Conservation (phyloP, 1,139 yeast species). For the Hyphopichia fennica region DNA sequence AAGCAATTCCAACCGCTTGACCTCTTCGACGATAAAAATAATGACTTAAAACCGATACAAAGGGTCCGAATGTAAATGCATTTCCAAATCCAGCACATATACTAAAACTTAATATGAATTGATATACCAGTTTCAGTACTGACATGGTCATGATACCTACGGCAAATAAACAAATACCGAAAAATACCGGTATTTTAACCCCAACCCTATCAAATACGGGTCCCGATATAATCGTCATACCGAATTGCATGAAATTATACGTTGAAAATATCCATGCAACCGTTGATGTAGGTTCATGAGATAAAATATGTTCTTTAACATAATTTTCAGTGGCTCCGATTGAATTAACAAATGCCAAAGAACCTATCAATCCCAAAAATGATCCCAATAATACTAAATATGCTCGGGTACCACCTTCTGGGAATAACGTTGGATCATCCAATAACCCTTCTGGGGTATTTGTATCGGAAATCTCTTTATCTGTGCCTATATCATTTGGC, state of each 20-base stretch:
- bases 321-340: slow-evolving; percentile 30
- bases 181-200: slow-evolving; percentile 15
- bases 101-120: slow-evolving; percentile 24
- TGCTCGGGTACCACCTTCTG: slow-evolving; percentile 26
- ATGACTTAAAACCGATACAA: slow-evolving; percentile 24
- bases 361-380: slow-evolving; percentile 25
- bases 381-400: slow-evolving; percentile 22
- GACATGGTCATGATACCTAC: slow-evolving; percentile 26
- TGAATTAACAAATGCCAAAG: slow-evolving; percentile 27
- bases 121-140: slow-evolving; percentile 20
- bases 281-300: slow-evolving; percentile 18
- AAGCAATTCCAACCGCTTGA: slow-evolving; percentile 24
- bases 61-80: slow-evolving; percentile 25
- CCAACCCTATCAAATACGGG: slow-evolving; percentile 27
- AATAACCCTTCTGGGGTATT: background rate
- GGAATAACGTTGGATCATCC: slow-evolving; percentile 21
- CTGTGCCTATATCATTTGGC: no score
- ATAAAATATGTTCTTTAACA: slow-evolving; percentile 17
- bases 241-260: slow-evolving; percentile 29
- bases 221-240: slow-evolving; percentile 23
- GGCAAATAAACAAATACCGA: slow-evolving; percentile 17
- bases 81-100: slow-evolving; percentile 23
- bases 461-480: background rate
- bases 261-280: slow-evolving; percentile 36
- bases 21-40: slow-evolving; percentile 23